Conservation (phyloP, 441 rosid genomes). For the Eruca vesicaria region DNA sequence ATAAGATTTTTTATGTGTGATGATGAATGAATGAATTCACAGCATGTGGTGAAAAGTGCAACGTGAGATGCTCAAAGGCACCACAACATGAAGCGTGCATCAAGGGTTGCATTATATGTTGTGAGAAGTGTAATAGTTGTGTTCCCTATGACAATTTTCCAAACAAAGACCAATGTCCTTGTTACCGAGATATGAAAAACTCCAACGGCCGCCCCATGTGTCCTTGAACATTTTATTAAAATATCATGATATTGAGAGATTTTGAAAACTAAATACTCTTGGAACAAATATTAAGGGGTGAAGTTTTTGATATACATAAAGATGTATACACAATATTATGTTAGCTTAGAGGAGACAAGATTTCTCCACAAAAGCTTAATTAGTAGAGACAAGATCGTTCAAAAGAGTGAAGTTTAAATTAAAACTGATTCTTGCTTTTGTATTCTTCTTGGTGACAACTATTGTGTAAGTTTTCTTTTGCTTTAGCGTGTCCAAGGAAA, state of each 20-base stretch:
- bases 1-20: not conserved
- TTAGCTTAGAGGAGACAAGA: no score
- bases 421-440: not conserved
- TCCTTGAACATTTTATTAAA: constrained; percentile 34
- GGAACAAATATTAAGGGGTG: not conserved
- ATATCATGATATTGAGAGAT: no score
- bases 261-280: not conserved
- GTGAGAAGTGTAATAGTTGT: constrained; percentile 46
- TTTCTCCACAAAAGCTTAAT: no score
- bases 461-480: not conserved
- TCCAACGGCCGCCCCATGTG: constrained; percentile 47
- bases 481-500: not conserved
- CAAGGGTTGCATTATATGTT: constrained; percentile 53
- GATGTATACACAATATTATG: no score
- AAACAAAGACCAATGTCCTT: constrained; percentile 56
- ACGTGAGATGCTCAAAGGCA: constrained; percentile 45
- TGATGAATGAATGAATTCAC: not conserved
- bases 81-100: constrained; percentile 43
- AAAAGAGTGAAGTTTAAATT: no score
- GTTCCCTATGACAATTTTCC: constrained; percentile 57
- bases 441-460: not conserved
- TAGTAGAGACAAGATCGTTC: no score
- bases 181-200: constrained; percentile 47
- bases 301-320: not conserved
- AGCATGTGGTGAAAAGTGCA: constrained; percentile 40